These are phyloP conservation scores for Thraustotheca clavata DNA, from an alignment of 352 stramenopile species.

Conservation along the genomic window DNA sequence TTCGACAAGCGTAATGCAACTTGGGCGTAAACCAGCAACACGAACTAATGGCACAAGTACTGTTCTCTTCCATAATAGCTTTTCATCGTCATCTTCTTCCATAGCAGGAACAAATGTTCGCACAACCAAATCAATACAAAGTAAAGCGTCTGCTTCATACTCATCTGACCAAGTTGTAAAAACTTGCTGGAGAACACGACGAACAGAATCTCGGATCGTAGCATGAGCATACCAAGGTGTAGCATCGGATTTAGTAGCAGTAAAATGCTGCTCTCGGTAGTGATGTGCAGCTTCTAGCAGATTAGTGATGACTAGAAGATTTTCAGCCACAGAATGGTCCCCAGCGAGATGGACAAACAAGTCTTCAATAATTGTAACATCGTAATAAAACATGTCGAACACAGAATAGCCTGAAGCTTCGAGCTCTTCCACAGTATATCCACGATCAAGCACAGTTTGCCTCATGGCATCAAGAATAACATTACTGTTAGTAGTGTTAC, in stretches of 20 bases:
- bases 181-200: neutral
- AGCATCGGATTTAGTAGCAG: too few relatives aligned
- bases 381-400: slow-evolving; percentile 84
- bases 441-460: slow-evolving; percentile 54
- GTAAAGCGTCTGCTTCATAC: neutral
- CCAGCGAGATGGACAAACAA: slow-evolving; percentile 53
- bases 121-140: neutral
- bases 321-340: slow-evolving; percentile 24
- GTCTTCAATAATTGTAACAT: slow-evolving; percentile 72
- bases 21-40: neutral
- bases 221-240: neutral
- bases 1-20: neutral
- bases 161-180: neutral
- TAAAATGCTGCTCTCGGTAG: slow-evolving; percentile 25
- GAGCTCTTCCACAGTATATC: slow-evolving; percentile 72
- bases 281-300: slow-evolving; percentile 29
- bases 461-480: slow-evolving; percentile 50
- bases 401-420: slow-evolving; percentile 71
- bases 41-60: slow-evolving; percentile 10
- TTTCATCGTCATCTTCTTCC: slow-evolving; percentile 3
- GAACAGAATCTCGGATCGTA: neutral
- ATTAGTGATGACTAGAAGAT: neutral
- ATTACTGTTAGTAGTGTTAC: slow-evolving; percentile 12
- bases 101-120: neutral
- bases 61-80: neutral